phyloP scores from a whole-genome alignment of 139 green algal genomes.

The Coelastrella sp. region DNA sequence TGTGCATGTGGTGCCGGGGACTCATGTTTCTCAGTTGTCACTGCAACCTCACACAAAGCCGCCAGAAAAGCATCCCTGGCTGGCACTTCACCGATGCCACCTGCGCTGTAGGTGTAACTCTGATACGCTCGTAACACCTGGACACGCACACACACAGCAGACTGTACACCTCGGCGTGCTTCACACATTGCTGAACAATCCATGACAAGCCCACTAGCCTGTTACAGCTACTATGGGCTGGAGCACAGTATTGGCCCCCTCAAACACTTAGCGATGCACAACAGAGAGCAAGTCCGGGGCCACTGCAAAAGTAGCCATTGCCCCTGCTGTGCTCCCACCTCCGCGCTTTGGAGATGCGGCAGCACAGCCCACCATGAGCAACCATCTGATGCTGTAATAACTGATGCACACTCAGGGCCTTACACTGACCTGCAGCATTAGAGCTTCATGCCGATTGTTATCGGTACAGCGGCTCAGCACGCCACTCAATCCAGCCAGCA shows the following conservation, averaged over 20 bases:
- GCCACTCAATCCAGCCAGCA: conserved; percentile 65
- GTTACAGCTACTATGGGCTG: too few relatives aligned
- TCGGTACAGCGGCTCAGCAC: conserved; percentile 54
- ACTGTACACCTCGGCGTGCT: too few relatives aligned
- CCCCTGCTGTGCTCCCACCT: too few relatives aligned
- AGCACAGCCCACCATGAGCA: too few relatives aligned
- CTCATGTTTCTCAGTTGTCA: conserved; percentile 52
- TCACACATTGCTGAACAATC: too few relatives aligned
- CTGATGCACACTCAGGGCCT: not conserved
- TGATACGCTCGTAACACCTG: conserved; percentile 67
- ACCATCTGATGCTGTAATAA: not conserved
- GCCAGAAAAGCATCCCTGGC: conserved; percentile 81
- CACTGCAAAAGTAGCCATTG: too few relatives aligned
- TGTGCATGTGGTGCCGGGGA: not conserved
- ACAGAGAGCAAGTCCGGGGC: too few relatives aligned
- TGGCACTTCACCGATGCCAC: conserved; percentile 66
- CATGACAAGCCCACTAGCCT: too few relatives aligned
- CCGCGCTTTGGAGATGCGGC: too few relatives aligned
- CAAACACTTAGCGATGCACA: too few relatives aligned
- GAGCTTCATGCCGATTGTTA: conserved; percentile 31
- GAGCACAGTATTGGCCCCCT: too few relatives aligned
- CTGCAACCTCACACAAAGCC: conserved; percentile 81
- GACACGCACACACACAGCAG: not conserved
- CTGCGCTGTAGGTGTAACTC: conserved; percentile 61
- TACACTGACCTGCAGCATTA: conserved; percentile 37